phyloP scores from a whole-genome alignment of 2,329 filamentous ascomycete species.

The Cladorrhinum sp. region DNA sequence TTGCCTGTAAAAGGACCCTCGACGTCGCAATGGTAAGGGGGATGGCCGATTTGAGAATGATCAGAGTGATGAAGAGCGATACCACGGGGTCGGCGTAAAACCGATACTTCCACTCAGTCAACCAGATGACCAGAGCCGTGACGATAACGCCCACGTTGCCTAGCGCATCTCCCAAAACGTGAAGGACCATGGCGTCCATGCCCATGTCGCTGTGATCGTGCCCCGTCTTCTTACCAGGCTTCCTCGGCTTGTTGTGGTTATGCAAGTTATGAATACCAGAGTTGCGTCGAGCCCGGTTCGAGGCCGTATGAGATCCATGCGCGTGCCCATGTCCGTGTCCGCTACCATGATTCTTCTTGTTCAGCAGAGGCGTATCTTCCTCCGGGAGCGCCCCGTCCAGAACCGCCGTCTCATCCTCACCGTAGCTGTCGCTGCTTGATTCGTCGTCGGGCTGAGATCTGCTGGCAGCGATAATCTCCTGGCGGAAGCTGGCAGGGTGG shows the following conservation, averaged over 20 bases:
- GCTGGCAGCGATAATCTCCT: constrained; percentile 87
- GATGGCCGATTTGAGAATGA: constrained; percentile 70
- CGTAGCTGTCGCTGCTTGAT: constrained; percentile 50
- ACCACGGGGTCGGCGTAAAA: constrained; percentile 89
- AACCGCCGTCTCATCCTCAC: constrained; percentile 47
- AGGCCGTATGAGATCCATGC: constrained; percentile 27
- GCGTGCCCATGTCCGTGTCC: constrained; percentile 26
- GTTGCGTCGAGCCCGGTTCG: constrained; percentile 41
- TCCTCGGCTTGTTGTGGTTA: constrained; percentile 75
- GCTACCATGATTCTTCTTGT: constrained; percentile 28
- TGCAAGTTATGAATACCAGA: constrained; percentile 66
- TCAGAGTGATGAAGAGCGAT: constrained; percentile 87
- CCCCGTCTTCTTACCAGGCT: constrained; percentile 60
- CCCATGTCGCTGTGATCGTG: constrained; percentile 88
- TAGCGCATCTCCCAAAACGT: constrained; percentile 77
- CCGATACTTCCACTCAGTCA: constrained; percentile 75
- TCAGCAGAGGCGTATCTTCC: constrained; percentile 49
- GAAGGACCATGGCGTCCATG: constrained; percentile 81
- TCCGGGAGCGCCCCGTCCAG: constrained; percentile 43
- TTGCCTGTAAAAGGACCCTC: constrained; percentile 90
- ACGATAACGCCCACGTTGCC: constrained; percentile 84
- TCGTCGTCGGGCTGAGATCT: constrained; percentile 57
- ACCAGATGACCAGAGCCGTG: constrained; percentile 86
- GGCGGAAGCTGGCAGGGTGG: constrained; percentile 84
- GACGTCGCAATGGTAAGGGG: constrained; percentile 76